Evolutionary conservation across 768 basidiomycete genomes (phyloP).

Genomic region (Boletus subcaerulescens): DNA sequence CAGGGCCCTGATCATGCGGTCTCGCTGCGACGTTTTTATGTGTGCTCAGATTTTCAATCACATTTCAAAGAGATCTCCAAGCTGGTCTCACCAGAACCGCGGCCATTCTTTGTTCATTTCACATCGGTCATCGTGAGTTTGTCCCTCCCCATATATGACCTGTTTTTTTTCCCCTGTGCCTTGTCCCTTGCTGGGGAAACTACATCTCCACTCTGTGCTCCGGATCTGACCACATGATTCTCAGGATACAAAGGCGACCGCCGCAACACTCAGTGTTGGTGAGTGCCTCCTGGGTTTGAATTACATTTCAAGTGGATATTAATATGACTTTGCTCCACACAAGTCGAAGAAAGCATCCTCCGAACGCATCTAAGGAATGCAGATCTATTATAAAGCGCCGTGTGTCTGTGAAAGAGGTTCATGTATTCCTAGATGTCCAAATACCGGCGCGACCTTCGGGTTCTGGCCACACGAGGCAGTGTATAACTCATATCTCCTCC

Average conservation of each 20-base stretch:
- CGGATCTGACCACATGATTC: background rate
- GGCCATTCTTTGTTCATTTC: constrained; percentile 69
- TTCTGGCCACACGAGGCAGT: background rate
- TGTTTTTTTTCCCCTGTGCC: constrained; percentile 5
- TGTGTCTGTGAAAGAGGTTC: background rate
- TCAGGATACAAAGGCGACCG: constrained; percentile 75
- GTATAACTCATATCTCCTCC: background rate
- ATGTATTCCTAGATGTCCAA: background rate
- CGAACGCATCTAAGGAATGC: constrained; percentile 67
- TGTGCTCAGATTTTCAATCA: constrained; percentile 63
- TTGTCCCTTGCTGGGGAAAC: background rate
- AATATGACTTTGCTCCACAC: background rate
- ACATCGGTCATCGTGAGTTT: constrained; percentile 73
- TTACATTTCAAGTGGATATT: background rate
- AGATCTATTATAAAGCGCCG: constrained; percentile 54
- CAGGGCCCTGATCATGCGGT: constrained; percentile 9
- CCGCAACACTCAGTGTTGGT: constrained; percentile 67
- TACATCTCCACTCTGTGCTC: background rate
- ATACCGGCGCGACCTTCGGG: background rate
- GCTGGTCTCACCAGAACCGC: constrained; percentile 56
- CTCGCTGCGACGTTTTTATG: background rate
- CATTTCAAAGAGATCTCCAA: constrained; percentile 76
- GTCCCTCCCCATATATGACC: background rate
- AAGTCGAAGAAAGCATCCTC: constrained; percentile 74
- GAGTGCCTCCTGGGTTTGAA: constrained; percentile 22